A percentile compares a stretch with the other conserved stretches of the same genome.
phyloP scores from a whole-genome alignment of 2,329 filamentous ascomycete genomes.

The Trichoderma sp. region DNA sequence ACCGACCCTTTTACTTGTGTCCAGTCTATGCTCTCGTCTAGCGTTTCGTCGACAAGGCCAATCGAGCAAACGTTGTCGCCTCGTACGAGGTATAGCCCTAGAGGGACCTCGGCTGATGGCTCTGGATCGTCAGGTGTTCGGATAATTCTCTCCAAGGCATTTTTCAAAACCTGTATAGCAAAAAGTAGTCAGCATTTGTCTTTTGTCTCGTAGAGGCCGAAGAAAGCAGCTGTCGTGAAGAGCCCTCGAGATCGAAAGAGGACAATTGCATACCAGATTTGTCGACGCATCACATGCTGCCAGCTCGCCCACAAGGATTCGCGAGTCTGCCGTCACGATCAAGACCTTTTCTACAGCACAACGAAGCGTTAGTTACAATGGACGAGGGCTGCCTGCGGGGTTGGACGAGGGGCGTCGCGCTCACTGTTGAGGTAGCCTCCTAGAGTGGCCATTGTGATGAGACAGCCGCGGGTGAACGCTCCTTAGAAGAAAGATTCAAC shows the following conservation, averaged over 20 bases:
- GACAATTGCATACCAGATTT: slow-evolving; percentile 65
- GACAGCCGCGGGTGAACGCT: background rate
- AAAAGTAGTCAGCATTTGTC: slow-evolving; percentile 30
- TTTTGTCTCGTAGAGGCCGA: background rate
- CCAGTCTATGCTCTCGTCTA: slow-evolving; percentile 94
- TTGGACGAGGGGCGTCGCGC: slow-evolving; percentile 33
- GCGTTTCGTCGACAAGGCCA: slow-evolving; percentile 84
- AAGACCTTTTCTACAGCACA: slow-evolving; percentile 76
- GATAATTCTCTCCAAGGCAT: slow-evolving; percentile 88
- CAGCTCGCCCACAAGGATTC: slow-evolving; percentile 81
- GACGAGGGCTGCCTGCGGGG: slow-evolving; percentile 16
- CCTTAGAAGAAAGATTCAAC: background rate
- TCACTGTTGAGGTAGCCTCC: slow-evolving; percentile 52
- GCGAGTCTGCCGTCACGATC: slow-evolving; percentile 89
- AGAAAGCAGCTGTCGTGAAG: background rate
- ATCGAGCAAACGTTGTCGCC: slow-evolving; percentile 94
- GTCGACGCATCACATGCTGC: slow-evolving; percentile 88
- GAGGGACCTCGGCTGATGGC: slow-evolving; percentile 75
- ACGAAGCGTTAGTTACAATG: slow-evolving; percentile 18
- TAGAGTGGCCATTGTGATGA: slow-evolving; percentile 47
- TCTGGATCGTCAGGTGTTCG: slow-evolving; percentile 82
- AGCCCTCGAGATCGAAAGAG: background rate
- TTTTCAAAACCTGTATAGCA: slow-evolving; percentile 67
- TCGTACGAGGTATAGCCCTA: slow-evolving; percentile 88
- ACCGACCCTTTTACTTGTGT: slow-evolving; percentile 81